Evolutionary conservation across 2,329 filamentous ascomycete genomes (phyloP).

Genomic region (Pseudogymnoascus sp.): DNA sequence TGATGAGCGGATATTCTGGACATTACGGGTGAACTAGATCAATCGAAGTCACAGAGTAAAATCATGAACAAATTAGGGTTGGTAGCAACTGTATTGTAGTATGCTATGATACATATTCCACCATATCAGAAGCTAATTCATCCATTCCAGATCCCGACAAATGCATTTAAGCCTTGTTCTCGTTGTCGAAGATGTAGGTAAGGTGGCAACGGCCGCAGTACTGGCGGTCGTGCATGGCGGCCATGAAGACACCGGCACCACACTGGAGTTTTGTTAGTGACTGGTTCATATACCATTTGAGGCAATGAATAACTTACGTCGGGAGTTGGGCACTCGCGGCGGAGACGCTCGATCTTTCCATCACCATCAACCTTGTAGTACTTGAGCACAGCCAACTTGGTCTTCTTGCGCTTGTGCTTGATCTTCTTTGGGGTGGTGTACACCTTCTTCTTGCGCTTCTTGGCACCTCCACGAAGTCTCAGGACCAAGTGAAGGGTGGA

Average conservation of each 20-base stretch:
- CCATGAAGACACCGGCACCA: conserved; percentile 99
- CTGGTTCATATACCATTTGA: neutral
- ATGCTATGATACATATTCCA: conserved; percentile 3
- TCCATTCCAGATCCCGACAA: conserved; percentile 12
- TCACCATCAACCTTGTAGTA: conserved; percentile 99
- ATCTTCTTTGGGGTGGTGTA: conserved; percentile 99
- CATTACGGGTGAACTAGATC: neutral
- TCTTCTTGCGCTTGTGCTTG: conserved; percentile 99
- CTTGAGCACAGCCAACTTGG: conserved; percentile 99
- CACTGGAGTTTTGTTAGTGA: conserved; percentile 55
- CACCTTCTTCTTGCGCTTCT: conserved; percentile 99
- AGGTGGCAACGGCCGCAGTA: conserved; percentile 59
- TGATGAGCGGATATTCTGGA: neutral
- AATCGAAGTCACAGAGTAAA: neutral
- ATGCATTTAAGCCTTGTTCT: conserved; percentile 24
- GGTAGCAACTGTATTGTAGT: conserved; percentile 11
- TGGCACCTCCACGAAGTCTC: conserved; percentile 94
- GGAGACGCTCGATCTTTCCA: conserved; percentile 98
- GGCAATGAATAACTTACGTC: conserved; percentile 55
- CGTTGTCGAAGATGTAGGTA: conserved; percentile 69
- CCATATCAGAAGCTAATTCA: conserved; percentile 4
- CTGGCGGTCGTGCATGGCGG: conserved; percentile 99
- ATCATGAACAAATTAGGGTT: conserved; percentile 5
- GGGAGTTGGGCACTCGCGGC: conserved; percentile 91
- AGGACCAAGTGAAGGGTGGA: conserved; percentile 96